Percentiles rank a stretch among this genome's conserved stretches.
phyloP scores from a whole-genome alignment of 129 eudicot species.

The Helichrysum umbraculigerum region DNA sequence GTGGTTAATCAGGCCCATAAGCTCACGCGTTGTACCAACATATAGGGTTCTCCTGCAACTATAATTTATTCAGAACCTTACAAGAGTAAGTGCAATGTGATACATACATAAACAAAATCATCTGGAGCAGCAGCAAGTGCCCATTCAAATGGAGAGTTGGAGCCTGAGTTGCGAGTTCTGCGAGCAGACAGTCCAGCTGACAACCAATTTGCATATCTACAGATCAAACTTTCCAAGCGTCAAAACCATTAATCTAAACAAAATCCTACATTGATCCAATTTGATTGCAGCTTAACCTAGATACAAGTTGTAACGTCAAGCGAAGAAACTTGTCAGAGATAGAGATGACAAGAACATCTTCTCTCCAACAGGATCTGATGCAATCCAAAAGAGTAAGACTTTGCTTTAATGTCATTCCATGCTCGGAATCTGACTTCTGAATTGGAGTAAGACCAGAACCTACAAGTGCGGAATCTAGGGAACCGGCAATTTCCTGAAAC shows the following conservation, averaged over 20 bases:
- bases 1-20: too few species aligned
- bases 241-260: neutral
- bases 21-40: too few species aligned
- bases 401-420: conserved; percentile 60
- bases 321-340: conserved; percentile 94
- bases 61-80: neutral
- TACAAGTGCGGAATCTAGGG: conserved; percentile 80
- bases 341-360: conserved; percentile 85
- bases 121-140: conserved; percentile 71
- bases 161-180: conserved; percentile 47
- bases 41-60: too few species aligned
- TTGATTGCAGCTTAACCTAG: conserved; percentile 56
- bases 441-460: conserved; percentile 51
- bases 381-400: conserved; percentile 82
- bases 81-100: neutral
- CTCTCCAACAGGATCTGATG: conserved; percentile 92
- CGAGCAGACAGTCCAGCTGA: conserved; percentile 92
- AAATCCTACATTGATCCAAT: neutral
- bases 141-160: conserved; percentile 78
- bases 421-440: conserved; percentile 44
- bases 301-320: conserved; percentile 79
- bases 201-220: conserved; percentile 83
- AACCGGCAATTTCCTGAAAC: conserved; percentile 96
- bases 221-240: conserved; percentile 10
- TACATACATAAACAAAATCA: conserved; percentile 6